These are phyloP conservation scores for Yamadazyma nakazawae DNA, from an alignment of 805 yeast genomes.

Conservation along the genomic window DNA sequence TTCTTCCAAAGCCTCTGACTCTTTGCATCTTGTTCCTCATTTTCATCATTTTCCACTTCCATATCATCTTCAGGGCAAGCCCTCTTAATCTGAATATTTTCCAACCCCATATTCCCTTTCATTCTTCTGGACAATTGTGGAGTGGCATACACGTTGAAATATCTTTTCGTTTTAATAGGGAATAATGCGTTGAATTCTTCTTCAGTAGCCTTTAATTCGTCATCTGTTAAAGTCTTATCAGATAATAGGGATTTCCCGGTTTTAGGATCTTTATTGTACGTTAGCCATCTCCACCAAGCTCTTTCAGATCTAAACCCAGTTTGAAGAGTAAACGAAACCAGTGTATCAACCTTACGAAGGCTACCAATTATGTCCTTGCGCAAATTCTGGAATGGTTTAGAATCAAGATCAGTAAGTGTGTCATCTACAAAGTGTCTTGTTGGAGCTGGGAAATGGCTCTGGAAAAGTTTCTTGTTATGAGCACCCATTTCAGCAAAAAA, in stretches of 20 bases:
- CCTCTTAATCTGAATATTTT: constrained; percentile 13
- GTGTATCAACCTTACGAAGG: constrained; percentile 22
- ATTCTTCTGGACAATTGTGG: constrained; percentile 41
- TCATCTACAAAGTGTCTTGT: constrained; percentile 38
- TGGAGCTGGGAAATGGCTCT: constrained; percentile 22
- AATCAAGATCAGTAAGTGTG: constrained; percentile 6
- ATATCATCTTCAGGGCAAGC: constrained; percentile 6
- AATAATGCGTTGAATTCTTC: constrained; percentile 18
- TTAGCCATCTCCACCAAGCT: constrained; percentile 40
- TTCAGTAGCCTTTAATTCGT: constrained; percentile 13
- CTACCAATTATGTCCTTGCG: constrained; percentile 24
- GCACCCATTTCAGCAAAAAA: constrained; percentile 29
- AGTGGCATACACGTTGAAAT: constrained; percentile 40
- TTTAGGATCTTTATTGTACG: constrained; percentile 33
- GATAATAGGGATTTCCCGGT: constrained; percentile 28
- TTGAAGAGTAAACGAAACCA: constrained; percentile 25
- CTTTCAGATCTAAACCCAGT: constrained; percentile 27
- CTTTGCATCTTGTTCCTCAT: constrained; percentile 21
- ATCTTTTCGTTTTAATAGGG: constrained; percentile 33
- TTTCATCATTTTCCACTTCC: constrained; percentile 11
- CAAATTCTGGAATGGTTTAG: constrained; percentile 18
- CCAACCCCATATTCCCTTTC: constrained; percentile 34
- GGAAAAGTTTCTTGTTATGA: constrained; percentile 19
- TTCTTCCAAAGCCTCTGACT: constrained; percentile 34
- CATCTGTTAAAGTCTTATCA: constrained; percentile 18